Percentiles rank a stretch among this genome's conserved stretches.
These are phyloP conservation scores for Nicotiana undulata DNA, from an alignment of 257 asterid genomes.

Conservation along the genomic window DNA sequence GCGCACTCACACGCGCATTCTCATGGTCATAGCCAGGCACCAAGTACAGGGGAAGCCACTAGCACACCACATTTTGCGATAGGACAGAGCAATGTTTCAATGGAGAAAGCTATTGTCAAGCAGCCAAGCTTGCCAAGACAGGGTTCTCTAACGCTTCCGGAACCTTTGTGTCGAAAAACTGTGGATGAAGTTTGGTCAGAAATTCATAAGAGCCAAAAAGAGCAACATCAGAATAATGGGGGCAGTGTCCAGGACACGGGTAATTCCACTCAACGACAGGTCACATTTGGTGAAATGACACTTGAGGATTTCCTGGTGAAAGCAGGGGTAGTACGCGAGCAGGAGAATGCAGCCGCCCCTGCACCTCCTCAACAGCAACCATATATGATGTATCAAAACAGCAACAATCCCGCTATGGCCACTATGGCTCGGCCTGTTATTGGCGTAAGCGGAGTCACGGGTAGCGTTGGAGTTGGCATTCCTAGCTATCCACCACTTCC, in stretches of 20 bases:
- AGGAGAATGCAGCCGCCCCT: not conserved
- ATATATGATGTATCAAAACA: conserved; percentile 34
- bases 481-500: conserved; percentile 24
- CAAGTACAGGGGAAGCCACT: not conserved
- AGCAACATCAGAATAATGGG: conserved; percentile 8
- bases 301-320: conserved; percentile 68
- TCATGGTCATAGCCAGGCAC: not conserved
- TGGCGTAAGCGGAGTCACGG: conserved; percentile 3
- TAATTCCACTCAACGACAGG: conserved; percentile 35
- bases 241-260: conserved; percentile 14
- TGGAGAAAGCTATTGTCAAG: conserved; percentile 9
- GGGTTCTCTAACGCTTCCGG: conserved; percentile 60
- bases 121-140: conserved; percentile 53
- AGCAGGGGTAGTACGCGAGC: conserved; percentile 71
- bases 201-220: conserved; percentile 31
- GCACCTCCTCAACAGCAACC: conserved; percentile 20
- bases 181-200: conserved; percentile 83
- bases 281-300: conserved; percentile 72
- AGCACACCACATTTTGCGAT: conserved; percentile 11
- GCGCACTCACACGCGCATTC: not conserved
- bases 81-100: conserved; percentile 14
- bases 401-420: conserved; percentile 14
- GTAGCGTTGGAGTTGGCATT: not conserved
- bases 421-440: conserved; percentile 28
- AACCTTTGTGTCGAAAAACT: conserved; percentile 52